Conservation (phyloP, 345 rosid genomes). For the Rubroshorea leprosula region DNA sequence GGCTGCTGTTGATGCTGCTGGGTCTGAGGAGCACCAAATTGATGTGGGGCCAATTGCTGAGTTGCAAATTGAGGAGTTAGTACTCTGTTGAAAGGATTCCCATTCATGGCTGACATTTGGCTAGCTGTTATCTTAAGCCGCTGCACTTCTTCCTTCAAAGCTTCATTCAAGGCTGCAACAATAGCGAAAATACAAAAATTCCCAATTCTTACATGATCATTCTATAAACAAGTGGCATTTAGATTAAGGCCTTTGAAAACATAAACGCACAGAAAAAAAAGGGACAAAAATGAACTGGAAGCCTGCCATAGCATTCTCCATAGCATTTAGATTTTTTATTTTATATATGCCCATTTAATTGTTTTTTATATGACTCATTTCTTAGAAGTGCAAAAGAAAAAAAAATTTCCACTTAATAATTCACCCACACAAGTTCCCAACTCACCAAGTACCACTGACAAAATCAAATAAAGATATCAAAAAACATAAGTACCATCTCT, state of each 20-base stretch:
- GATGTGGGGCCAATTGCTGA: slow-evolving; percentile 45
- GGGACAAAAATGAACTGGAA: too few species aligned
- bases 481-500: slow-evolving; percentile 46
- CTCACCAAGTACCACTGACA: too few species aligned
- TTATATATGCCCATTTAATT: too few species aligned
- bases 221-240: too few species aligned
- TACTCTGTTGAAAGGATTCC: slow-evolving; percentile 44
- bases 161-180: slow-evolving; percentile 70
- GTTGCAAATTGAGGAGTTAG: slow-evolving; percentile 42
- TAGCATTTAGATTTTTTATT: too few species aligned
- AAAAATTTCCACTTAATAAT: too few species aligned
- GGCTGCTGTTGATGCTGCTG: slow-evolving; percentile 36
- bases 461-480: not conserved
- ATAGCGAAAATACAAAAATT: slow-evolving; percentile 1
- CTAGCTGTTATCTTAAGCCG: slow-evolving; percentile 79
- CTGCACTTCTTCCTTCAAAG: slow-evolving; percentile 76
- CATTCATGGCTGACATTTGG: slow-evolving; percentile 55
- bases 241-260: too few species aligned
- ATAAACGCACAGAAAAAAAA: too few species aligned
- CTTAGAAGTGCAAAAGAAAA: too few species aligned
- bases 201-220: not conserved
- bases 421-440: too few species aligned
- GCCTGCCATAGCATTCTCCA: too few species aligned
- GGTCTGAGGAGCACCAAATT: slow-evolving; percentile 37
- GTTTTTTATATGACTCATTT: slow-evolving; percentile 1